These are phyloP conservation scores for Nevesoporus exiguus DNA, from an alignment of 768 basidiomycete species.

Conservation along the genomic window DNA sequence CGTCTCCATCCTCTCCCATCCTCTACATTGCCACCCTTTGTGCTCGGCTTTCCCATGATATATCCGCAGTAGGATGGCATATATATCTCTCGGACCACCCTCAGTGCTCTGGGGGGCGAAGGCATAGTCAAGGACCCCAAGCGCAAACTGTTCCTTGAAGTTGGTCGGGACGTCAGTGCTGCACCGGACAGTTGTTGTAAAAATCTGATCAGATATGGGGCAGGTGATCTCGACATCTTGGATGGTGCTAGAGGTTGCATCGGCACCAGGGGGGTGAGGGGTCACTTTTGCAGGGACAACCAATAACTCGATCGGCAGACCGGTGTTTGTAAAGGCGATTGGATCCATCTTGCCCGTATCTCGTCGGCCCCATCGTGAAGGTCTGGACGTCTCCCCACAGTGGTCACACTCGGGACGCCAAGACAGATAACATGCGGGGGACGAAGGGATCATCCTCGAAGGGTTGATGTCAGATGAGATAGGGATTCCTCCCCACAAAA, in stretches of 20 bases:
- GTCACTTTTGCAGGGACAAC: background rate
- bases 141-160: background rate
- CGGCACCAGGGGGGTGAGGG: too few species aligned
- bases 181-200: background rate
- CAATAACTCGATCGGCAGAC: background rate
- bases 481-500: background rate
- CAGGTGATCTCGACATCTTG: background rate
- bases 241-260: too few species aligned
- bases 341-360: background rate
- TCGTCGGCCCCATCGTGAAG: background rate
- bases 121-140: background rate
- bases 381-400: background rate
- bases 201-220: background rate
- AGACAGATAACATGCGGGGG: background rate
- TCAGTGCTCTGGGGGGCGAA: too few species aligned
- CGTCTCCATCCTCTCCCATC: background rate
- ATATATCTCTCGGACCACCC: background rate
- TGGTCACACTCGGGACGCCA: too few species aligned
- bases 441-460: background rate
- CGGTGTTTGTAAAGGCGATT: background rate
- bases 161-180: background rate
- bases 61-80: background rate
- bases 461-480: background rate
- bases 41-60: background rate
- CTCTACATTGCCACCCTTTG: background rate